These are phyloP conservation scores for Vigna trinervia DNA, from an alignment of 306 rosid genomes.

Conservation along the genomic window DNA sequence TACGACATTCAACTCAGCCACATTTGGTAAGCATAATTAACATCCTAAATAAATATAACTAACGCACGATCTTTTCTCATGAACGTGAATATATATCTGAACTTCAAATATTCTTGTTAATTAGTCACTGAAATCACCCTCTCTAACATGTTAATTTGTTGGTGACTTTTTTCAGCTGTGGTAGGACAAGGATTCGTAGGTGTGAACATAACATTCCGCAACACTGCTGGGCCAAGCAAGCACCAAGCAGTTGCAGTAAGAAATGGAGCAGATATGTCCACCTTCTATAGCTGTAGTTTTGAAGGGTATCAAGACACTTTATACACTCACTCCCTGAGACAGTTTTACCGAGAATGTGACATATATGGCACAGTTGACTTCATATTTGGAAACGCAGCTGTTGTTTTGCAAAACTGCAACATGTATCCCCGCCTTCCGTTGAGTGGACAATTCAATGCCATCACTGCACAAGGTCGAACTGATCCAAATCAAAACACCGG, in stretches of 20 bases:
- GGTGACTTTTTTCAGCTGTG: slow-evolving; percentile 56
- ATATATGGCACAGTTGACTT: slow-evolving; percentile 48
- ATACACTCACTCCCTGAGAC: slow-evolving; percentile 64
- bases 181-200: slow-evolving; percentile 65
- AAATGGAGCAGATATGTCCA: slow-evolving; percentile 70
- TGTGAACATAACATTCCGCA: slow-evolving; percentile 70
- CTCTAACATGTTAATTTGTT: background rate
- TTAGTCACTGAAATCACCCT: background rate
- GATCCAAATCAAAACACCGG: slow-evolving; percentile 79
- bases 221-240: slow-evolving; percentile 78
- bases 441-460: slow-evolving; percentile 55
- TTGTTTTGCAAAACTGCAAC: slow-evolving; percentile 66
- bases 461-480: slow-evolving; percentile 70
- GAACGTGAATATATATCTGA: background rate
- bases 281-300: slow-evolving; percentile 66
- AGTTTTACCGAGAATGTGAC: slow-evolving; percentile 56
- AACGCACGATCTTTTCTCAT: too few relatives aligned
- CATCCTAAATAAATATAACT: background rate
- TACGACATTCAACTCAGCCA: slow-evolving; percentile 82
- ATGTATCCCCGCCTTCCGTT: slow-evolving; percentile 60
- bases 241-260: slow-evolving; percentile 80
- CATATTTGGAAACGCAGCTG: slow-evolving; percentile 50
- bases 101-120: background rate
- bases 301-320: slow-evolving; percentile 83
- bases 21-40: slow-evolving; percentile 58